Evolutionary conservation across 2,329 filamentous ascomycete genomes (phyloP), one percentile per base, ranked within the genome.

Genomic region (Pyrenophora seminiperda): DNA sequence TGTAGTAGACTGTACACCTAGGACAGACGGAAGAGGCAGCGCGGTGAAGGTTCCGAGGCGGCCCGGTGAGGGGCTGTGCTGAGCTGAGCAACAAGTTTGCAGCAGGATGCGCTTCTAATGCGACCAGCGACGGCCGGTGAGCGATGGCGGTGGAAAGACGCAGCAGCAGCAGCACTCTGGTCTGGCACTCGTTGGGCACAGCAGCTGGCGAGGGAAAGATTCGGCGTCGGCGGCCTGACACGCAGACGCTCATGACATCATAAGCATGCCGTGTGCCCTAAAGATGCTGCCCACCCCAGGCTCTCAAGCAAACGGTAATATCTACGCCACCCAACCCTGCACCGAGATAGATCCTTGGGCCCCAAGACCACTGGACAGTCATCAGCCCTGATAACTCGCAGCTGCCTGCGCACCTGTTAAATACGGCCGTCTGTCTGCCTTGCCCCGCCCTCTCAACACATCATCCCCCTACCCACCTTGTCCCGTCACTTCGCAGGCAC

Each of bases 401-500:
- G 53, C 32, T 33, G 53, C 31, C 39, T 20, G 34, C 46, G 20
- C 37, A 40, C 50, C 41, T 52, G 36, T 54, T 59, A 61, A 61
- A 66, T 66, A 66, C 55, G 41, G 24, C 24, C 24, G 9, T 30
- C 47, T 41, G 39, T 38, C 56, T 52, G 46, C 51, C 54, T 41
- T 52, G 45, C 59, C 61, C 53, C 47, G 59, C 62, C 46, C 22
- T 5, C 41, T 37, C 37, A 36, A 53, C 53, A 53, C 52, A 34
- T 47, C 30, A 30, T 47, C 27, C 46, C 53, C 58, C 53, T 50
- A 50, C 50, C 56, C 54, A 58, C 56, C 55, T 65, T 60, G 42
- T 65, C 53, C 41, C 41, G 54, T 48, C 49, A 54, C 57, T 58
- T 66, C 54, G 48, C 58, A 59, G 47, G 53, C 61, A 56, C 58